Evolutionary conservation across 1,284 basidiomycete genomes (phyloP).

Genomic region (Ustilago xerochloae): DNA sequence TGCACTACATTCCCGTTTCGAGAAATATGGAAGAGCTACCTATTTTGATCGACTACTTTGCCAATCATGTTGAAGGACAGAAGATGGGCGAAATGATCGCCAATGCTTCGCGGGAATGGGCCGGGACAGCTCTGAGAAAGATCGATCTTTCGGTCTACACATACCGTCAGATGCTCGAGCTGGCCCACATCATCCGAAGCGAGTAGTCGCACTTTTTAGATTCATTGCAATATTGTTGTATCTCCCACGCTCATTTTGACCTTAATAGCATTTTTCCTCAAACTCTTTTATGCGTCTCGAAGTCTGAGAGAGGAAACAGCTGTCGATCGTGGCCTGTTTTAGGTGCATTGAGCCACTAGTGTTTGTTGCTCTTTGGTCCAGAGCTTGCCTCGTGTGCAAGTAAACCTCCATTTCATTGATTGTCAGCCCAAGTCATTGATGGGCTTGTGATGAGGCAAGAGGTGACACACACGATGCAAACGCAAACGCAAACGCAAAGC

Average conservation of each 20-base stretch:
- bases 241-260: background rate
- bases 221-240: background rate
- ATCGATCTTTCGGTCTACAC: conserved; percentile 27
- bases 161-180: conserved; percentile 34
- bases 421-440: too few relatives aligned
- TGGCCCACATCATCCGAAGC: conserved; percentile 27
- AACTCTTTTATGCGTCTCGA: too few relatives aligned
- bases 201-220: conserved; percentile 7
- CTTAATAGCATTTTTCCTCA: background rate
- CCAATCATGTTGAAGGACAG: conserved; percentile 16
- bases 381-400: too few relatives aligned
- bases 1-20: conserved; percentile 34
- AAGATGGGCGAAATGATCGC: conserved; percentile 18
- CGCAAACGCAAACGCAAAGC: too few relatives aligned
- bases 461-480: too few relatives aligned
- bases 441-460: too few relatives aligned
- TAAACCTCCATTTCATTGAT: too few relatives aligned
- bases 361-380: too few relatives aligned
- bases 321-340: too few relatives aligned
- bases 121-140: conserved; percentile 12
- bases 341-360: too few relatives aligned
- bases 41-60: conserved; percentile 29
- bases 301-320: too few relatives aligned
- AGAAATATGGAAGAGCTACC: conserved; percentile 29
- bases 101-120: conserved; percentile 6